phyloP scores from a whole-genome alignment of 305 asterid genomes.

The Salvia sclarea region DNA sequence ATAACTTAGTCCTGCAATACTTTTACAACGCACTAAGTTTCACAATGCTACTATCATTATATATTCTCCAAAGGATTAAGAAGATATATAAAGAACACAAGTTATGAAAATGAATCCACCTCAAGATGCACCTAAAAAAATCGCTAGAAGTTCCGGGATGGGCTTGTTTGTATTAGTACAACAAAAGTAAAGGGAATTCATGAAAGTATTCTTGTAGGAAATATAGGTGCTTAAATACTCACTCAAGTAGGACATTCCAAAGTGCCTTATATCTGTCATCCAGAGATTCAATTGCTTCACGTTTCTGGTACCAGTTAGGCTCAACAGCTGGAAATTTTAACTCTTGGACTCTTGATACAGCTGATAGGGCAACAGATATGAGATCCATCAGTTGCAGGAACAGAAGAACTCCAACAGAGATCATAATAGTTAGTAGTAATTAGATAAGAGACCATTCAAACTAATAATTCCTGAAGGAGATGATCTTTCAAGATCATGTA shows the following conservation, averaged over 20 bases:
- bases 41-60: slow-evolving; percentile 2
- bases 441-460: slow-evolving; percentile 16
- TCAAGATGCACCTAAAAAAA: slow-evolving; percentile 14
- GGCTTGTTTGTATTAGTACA: slow-evolving; percentile 1
- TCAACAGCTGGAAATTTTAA: slow-evolving; percentile 61
- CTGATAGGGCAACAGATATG: slow-evolving; percentile 22
- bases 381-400: slow-evolving; percentile 28
- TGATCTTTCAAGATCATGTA: slow-evolving; percentile 18
- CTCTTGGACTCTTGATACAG: slow-evolving; percentile 56
- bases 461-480: slow-evolving; percentile 7
- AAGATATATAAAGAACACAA: slow-evolving; percentile 3
- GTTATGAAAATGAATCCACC: not conserved
- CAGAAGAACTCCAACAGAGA: slow-evolving; percentile 23
- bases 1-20: slow-evolving; percentile 7
- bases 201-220: slow-evolving; percentile 28
- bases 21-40: not conserved
- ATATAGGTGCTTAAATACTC: slow-evolving; percentile 43
- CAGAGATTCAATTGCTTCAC: slow-evolving; percentile 74
- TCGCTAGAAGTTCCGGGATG: slow-evolving; percentile 2
- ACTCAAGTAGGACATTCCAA: slow-evolving; percentile 66
- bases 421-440: slow-evolving; percentile 5
- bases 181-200: not conserved
- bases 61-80: not conserved
- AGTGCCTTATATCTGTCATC: slow-evolving; percentile 70
- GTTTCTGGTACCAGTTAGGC: slow-evolving; percentile 62